These are phyloP conservation scores for Apostasia ramifera DNA, from an alignment of 106 monocot species.

Conservation along the genomic window DNA sequence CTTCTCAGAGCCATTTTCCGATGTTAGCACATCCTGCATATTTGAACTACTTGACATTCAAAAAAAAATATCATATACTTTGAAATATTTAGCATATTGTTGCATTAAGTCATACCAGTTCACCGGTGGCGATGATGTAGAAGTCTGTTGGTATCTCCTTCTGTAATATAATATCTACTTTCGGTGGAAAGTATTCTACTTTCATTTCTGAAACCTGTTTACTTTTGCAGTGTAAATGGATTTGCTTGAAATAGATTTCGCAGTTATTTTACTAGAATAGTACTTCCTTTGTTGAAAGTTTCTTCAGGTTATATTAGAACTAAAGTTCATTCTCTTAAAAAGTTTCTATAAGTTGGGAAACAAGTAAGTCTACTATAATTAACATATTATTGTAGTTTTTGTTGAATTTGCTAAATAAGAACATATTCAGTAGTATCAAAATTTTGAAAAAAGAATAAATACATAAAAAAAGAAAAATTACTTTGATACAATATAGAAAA, in stretches of 20 bases:
- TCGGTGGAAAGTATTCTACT: constrained; percentile 60
- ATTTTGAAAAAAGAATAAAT: no score
- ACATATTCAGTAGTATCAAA: no score
- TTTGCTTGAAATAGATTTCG: no score
- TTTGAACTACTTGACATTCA: constrained; percentile 1
- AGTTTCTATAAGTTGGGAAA: no score
- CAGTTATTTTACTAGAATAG: no score
- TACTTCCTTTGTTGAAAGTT: neutral
- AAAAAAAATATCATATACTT: neutral
- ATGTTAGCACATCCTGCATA: constrained; percentile 47
- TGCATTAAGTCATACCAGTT: constrained; percentile 29
- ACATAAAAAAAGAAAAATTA: no score
- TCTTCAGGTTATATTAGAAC: neutral
- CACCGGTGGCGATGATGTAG: constrained; percentile 54
- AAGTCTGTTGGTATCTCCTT: constrained; percentile 57
- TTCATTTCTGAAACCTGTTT: constrained; percentile 48
- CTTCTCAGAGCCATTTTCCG: constrained; percentile 47
- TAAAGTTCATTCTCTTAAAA: no score
- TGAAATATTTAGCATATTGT: neutral
- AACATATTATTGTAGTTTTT: no score
- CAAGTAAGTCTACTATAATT: no score
- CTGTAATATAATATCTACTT: constrained; percentile 46
- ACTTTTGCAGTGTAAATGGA: neutral
- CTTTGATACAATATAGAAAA: no score
- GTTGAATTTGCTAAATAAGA: no score